phyloP scores from a whole-genome alignment of 441 rosid species.

The Aquilaria agallochum region DNA sequence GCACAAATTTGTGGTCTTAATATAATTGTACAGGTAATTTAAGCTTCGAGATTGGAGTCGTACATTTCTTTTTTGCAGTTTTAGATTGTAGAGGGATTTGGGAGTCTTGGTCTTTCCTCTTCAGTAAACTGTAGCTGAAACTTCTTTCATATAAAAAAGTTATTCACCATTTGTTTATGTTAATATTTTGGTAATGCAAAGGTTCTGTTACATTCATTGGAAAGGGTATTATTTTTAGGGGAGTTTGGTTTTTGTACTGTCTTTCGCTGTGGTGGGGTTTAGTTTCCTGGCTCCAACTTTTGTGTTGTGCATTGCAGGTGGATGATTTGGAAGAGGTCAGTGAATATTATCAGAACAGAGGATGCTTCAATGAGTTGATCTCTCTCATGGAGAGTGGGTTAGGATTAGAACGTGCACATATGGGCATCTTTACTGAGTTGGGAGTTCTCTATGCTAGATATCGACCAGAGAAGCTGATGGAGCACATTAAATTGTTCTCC shows the following conservation, averaged over 20 bases:
- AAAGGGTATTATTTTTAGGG: no score
- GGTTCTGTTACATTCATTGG: no score
- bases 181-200: no score
- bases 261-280: no score
- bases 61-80: not conserved
- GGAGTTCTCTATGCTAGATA: constrained; percentile 99
- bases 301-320: constrained; percentile 41
- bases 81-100: no score
- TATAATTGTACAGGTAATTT: constrained; percentile 83
- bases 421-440: constrained; percentile 99
- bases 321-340: constrained; percentile 99
- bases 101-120: no score
- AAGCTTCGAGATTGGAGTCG: constrained; percentile 1
- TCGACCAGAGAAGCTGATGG: constrained; percentile 97
- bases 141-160: no score
- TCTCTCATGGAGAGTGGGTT: constrained; percentile 99
- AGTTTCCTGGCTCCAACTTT: not conserved
- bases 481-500: constrained; percentile 96
- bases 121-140: no score
- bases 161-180: no score
- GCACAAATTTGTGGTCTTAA: constrained; percentile 99
- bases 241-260: no score
- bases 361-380: constrained; percentile 94
- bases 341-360: constrained; percentile 97
- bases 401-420: constrained; percentile 99